These are phyloP conservation scores for Cardamine occulta DNA, from an alignment of 345 rosid species.

Conservation along the genomic window DNA sequence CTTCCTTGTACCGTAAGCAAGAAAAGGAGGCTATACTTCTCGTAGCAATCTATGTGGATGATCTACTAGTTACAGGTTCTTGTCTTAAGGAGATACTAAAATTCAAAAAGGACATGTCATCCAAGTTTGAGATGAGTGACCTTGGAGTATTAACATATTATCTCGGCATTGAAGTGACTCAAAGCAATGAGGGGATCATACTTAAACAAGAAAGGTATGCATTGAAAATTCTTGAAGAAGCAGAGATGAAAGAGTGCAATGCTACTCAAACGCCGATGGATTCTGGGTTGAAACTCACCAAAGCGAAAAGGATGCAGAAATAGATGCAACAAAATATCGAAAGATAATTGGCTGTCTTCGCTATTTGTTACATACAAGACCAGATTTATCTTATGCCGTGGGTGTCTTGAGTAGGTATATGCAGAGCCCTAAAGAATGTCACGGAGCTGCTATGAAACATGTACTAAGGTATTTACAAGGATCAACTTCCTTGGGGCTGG, in stretches of 20 bases:
- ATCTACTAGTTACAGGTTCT: not conserved
- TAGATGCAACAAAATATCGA: not conserved
- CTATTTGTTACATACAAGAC: too few relatives aligned
- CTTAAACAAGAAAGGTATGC: not conserved
- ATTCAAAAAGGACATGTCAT: not conserved
- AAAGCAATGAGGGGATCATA: not conserved
- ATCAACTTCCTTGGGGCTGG: too few relatives aligned
- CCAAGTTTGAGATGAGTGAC: not conserved
- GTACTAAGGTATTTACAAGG: too few relatives aligned
- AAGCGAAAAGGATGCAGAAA: not conserved
- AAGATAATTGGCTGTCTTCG: not conserved
- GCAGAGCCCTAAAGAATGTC: too few relatives aligned
- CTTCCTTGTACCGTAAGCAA: not conserved
- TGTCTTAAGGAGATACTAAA: not conserved
- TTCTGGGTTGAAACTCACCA: not conserved
- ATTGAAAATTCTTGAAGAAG: not conserved
- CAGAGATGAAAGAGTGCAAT: not conserved
- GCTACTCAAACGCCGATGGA: not conserved
- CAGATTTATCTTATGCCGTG: too few relatives aligned
- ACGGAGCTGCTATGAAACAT: too few relatives aligned
- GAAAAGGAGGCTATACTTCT: not conserved
- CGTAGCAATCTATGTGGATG: not conserved
- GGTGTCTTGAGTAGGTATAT: too few relatives aligned
- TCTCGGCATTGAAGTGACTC: not conserved
- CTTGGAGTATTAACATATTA: not conserved